A percentile compares a stretch with the other conserved stretches of the same genome.
phyloP scores from a whole-genome alignment of 805 yeast species.

The Barnettozyma vustinii region DNA sequence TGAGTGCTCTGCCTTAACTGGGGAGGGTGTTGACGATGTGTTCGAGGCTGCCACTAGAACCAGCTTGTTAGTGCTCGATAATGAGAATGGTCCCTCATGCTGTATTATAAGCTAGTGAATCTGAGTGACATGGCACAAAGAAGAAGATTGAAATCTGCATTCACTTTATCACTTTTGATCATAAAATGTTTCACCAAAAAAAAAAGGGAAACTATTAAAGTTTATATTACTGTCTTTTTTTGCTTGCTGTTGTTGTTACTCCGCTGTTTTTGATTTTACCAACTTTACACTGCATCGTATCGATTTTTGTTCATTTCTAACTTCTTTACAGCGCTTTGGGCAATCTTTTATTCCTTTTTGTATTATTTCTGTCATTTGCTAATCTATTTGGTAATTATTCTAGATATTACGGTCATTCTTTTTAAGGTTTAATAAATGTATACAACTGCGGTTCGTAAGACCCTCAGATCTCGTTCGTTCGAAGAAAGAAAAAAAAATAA shows the following conservation, averaged over 20 bases:
- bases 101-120: slow-evolving; percentile 30
- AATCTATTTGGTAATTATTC: slow-evolving; percentile 6
- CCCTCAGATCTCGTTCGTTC: no score
- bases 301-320: slow-evolving; percentile 1
- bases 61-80: slow-evolving; percentile 56
- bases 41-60: slow-evolving; percentile 89
- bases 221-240: not conserved
- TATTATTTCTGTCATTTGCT: not conserved
- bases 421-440: slow-evolving; percentile 6
- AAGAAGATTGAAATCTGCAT: not conserved
- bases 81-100: slow-evolving; percentile 38
- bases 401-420: slow-evolving; percentile 16
- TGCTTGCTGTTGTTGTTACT: not conserved
- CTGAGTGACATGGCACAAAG: not conserved
- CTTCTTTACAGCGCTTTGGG: slow-evolving; percentile 2
- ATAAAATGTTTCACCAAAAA: not conserved
- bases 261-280: not conserved
- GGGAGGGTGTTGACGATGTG: slow-evolving; percentile 92
- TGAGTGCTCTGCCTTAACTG: slow-evolving; percentile 89
- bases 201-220: not conserved
- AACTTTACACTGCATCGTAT: not conserved
- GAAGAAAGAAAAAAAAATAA: no score
- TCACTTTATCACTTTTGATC: not conserved
- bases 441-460: not conserved
- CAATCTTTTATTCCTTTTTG: not conserved